These are phyloP conservation scores for Pythium chondricola DNA, from an alignment of 352 stramenopile species.

Conservation along the genomic window DNA sequence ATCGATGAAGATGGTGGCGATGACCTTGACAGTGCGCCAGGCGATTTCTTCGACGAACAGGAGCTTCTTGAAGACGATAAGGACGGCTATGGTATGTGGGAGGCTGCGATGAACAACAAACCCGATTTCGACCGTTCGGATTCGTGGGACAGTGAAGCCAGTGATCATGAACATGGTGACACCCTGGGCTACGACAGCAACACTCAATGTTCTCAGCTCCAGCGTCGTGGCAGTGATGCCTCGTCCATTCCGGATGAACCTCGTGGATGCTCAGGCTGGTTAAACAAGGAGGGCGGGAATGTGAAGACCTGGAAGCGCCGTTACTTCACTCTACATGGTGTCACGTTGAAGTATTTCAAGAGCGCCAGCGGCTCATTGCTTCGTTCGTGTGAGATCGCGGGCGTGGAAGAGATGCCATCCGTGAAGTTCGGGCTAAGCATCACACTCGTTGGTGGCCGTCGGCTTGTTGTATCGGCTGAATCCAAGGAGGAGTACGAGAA, in stretches of 20 bases:
- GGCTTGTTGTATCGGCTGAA: conserved; percentile 57
- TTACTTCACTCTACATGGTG: conserved; percentile 68
- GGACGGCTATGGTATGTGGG: conserved; percentile 37
- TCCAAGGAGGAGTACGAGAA: conserved; percentile 55
- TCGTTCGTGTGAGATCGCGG: conserved; percentile 32
- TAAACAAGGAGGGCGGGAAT: conserved; percentile 55
- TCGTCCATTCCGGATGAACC: conserved; percentile 19
- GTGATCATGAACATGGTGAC: conserved; percentile 10
- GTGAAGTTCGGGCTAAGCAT: conserved; percentile 40
- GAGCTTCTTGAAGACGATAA: conserved; percentile 19
- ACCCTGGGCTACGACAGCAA: conserved; percentile 2
- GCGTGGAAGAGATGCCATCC: conserved; percentile 27
- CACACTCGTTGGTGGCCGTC: conserved; percentile 32
- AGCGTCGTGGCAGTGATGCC: conserved; percentile 22
- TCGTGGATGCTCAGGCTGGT: conserved; percentile 47
- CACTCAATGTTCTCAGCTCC: conserved; percentile 6
- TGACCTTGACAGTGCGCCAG: conserved; percentile 5
- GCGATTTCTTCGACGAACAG: conserved; percentile 27
- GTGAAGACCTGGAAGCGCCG: conserved; percentile 71
- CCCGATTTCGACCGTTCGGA: conserved; percentile 21
- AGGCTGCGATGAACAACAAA: conserved; percentile 51
- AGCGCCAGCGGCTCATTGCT: conserved; percentile 50
- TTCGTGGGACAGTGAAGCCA: conserved; percentile 28
- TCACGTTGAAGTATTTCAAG: conserved; percentile 75
- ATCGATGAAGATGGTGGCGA: conserved; percentile 14